Evolutionary conservation across 257 asterid genomes (phyloP).

Genomic region (Phtheirospermum japonicum): DNA sequence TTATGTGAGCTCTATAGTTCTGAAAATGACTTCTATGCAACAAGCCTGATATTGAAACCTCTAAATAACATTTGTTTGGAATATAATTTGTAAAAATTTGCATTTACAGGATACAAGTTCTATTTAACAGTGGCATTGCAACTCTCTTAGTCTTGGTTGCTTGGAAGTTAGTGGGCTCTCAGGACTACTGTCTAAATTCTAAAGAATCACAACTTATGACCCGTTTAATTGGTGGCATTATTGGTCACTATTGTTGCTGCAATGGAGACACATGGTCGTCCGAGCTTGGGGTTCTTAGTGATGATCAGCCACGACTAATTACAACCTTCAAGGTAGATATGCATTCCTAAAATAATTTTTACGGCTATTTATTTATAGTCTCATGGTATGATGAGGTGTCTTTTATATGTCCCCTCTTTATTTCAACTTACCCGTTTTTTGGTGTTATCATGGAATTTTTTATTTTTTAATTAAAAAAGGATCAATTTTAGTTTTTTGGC

Average conservation of each 20-base stretch:
- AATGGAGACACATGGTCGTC: slow-evolving; percentile 99
- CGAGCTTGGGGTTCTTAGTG: slow-evolving; percentile 91
- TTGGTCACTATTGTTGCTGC: slow-evolving; percentile 93
- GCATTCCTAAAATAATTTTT: too few relatives aligned
- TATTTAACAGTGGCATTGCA: slow-evolving; percentile 78
- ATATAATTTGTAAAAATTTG: slow-evolving; percentile 14
- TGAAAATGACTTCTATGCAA: not conserved
- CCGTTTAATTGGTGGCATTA: slow-evolving; percentile 63
- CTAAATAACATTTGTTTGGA: not conserved
- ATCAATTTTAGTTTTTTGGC: too few relatives aligned
- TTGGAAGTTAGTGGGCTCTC: slow-evolving; percentile 63
- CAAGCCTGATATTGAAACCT: slow-evolving; percentile 9
- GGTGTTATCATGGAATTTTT: too few relatives aligned
- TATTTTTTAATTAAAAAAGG: too few relatives aligned
- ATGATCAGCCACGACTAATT: slow-evolving; percentile 79
- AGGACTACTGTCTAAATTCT: slow-evolving; percentile 75
- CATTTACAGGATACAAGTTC: slow-evolving; percentile 77
- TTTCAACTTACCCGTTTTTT: too few relatives aligned
- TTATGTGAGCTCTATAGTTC: slow-evolving; percentile 9
- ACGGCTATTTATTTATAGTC: too few relatives aligned
- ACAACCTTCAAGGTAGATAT: slow-evolving; percentile 76
- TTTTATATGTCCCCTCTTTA: too few relatives aligned
- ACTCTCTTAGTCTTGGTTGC: slow-evolving; percentile 55
- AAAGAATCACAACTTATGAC: slow-evolving; percentile 64
- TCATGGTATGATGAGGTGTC: too few relatives aligned